Conservation (phyloP, 345 rosid genomes). For the Salix caprea region DNA sequence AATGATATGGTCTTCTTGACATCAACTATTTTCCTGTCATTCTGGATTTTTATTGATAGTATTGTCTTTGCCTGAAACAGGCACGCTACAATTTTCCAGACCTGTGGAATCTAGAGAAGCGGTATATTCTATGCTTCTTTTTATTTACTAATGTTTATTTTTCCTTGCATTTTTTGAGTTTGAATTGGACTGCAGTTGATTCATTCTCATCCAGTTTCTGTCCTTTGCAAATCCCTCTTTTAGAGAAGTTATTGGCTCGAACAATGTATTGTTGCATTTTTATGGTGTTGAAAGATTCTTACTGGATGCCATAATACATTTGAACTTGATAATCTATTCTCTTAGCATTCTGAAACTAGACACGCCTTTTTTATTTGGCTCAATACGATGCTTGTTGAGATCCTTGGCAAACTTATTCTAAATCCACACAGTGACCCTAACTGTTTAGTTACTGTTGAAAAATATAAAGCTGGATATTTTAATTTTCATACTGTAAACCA, state of each 20-base stretch:
- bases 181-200: conserved; percentile 1
- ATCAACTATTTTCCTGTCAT: conserved; percentile 11
- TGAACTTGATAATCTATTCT: too few relatives aligned
- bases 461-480: too few relatives aligned
- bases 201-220: not conserved
- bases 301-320: too few relatives aligned
- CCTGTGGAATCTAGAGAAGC: conserved; percentile 77
- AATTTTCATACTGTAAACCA: too few relatives aligned
- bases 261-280: not conserved
- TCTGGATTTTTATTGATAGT: conserved; percentile 1
- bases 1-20: conserved; percentile 5
- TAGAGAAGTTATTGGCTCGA: not conserved
- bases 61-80: conserved; percentile 43
- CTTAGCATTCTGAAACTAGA: too few relatives aligned
- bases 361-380: too few relatives aligned
- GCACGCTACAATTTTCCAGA: conserved; percentile 82
- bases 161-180: not conserved
- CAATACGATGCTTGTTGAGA: too few relatives aligned
- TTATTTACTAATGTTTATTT: conserved; percentile 3
- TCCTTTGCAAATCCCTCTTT: not conserved
- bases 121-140: conserved; percentile 39
- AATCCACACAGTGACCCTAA: too few relatives aligned
- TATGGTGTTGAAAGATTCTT: too few relatives aligned
- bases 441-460: too few relatives aligned
- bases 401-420: too few relatives aligned